These are phyloP conservation scores for Saccharomyces mikatae DNA, from an alignment of 805 yeast genomes.

Conservation along the genomic window DNA sequence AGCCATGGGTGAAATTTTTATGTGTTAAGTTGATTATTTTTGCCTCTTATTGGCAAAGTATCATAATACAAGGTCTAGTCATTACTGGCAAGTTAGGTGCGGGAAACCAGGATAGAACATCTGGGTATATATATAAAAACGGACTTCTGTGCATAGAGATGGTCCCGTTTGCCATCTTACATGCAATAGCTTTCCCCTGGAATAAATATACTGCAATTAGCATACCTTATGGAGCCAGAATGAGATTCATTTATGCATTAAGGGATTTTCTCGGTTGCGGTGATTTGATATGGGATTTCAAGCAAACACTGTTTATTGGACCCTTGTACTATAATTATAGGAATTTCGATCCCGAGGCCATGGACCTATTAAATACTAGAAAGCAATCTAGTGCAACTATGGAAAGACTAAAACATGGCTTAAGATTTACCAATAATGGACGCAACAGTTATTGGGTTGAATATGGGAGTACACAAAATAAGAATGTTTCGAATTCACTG, in stretches of 20 bases:
- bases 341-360: conserved; percentile 74
- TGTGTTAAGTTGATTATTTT: conserved; percentile 91
- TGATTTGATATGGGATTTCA: conserved; percentile 78
- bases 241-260: conserved; percentile 54
- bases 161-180: conserved; percentile 80
- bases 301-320: conserved; percentile 48
- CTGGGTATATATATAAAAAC: conserved; percentile 64
- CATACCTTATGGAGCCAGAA: conserved; percentile 62
- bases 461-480: conserved; percentile 14
- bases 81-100: conserved; percentile 38
- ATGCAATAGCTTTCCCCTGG: conserved; percentile 78
- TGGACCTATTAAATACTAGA: conserved; percentile 45
- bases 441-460: conserved; percentile 73
- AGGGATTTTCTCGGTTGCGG: conserved; percentile 67
- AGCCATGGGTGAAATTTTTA: conserved; percentile 86
- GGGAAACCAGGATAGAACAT: conserved; percentile 24
- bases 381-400: conserved; percentile 56
- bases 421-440: conserved; percentile 74
- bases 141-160: conserved; percentile 75
- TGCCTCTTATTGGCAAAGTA: conserved; percentile 97
- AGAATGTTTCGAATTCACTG: background rate
- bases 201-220: conserved; percentile 53
- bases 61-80: conserved; percentile 47
- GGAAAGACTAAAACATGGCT: conserved; percentile 72
- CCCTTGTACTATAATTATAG: conserved; percentile 74